Base-by-base conservation (phyloP, 768 basidiomycete genomes). In the Multifurca ochricompacta region DNA sequence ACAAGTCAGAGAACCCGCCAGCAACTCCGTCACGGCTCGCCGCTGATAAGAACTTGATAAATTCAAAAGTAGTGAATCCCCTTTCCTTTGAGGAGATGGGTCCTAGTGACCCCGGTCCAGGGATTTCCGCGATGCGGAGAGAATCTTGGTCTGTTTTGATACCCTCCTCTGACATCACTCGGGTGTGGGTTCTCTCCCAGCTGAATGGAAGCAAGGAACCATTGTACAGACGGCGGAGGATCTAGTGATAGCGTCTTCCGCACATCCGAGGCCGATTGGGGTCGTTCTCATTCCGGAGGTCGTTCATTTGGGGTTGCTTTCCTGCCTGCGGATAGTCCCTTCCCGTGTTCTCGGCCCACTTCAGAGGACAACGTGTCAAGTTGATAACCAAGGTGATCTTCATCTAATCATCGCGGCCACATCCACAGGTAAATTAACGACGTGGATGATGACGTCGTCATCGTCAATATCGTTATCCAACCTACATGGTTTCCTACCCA, bases 11-110 rank as follows among this genome's bases (percentile, higher is more conserved):
- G 21, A 21, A 35, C 19, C 14, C 3, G 19, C 25, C 8, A 27
- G 19, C 25, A 14, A 27, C 8, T 27, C 34, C 21, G n/a, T 16
- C 23, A 3, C 21, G 6, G 39, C 49, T 31, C 42, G 36, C 51
- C 19, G 51, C 51, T 11, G 28, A 34, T 43, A 43, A 35, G 40
- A 53, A 27, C 34, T 53, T 53, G 41, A 53, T 32, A 19, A 43
- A 25, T 19, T 53, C 32, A n/a, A 53, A 53, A 8, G 34, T 53
- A 8, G 51, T 43, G 32, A 45, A 53, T 8, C 51, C 42, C 25
- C 42, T 53, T 23, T 16, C 21, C 18, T 28, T 51, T 25, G 41
- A 19, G 8, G 50, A 28, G 39, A 51, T 19, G 40, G 31, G 23
- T 10, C 18, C 43, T n/a, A 53, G 23, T 8, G 19, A 18, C n/a